Percentiles rank a stretch among this genome's conserved stretches.
Conservation (phyloP, 805 yeast genomes). For the Brettanomyces sp. region DNA sequence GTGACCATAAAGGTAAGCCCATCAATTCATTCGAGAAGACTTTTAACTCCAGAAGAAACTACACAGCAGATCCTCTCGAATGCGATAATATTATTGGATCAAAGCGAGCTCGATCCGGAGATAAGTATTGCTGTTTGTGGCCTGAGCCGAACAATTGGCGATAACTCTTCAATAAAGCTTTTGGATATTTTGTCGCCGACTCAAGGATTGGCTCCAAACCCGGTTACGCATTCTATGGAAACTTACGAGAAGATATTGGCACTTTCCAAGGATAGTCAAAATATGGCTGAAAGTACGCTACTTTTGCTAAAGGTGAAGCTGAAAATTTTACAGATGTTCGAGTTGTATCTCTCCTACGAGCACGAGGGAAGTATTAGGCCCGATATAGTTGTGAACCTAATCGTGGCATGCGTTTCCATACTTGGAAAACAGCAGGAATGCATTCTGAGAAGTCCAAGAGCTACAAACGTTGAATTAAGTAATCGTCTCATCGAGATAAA, state of each 20-base stretch:
- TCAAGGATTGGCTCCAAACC: conserved; percentile 8
- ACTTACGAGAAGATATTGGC: conserved; percentile 9
- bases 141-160: conserved; percentile 44
- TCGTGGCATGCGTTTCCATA: conserved; percentile 32
- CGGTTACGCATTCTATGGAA: conserved; percentile 22
- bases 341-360: conserved; percentile 26
- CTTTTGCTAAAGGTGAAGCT: conserved; percentile 35
- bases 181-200: conserved; percentile 34
- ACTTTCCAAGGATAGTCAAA: conserved; percentile 8
- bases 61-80: conserved; percentile 9
- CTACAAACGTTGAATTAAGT: conserved; percentile 28
- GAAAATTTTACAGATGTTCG: conserved; percentile 40
- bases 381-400: conserved; percentile 23
- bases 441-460: conserved; percentile 35
- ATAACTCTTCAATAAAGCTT: conserved; percentile 33
- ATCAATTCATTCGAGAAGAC: neutral
- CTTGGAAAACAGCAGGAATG: conserved; percentile 41
- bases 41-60: neutral
- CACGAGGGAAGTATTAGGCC: conserved; percentile 6
- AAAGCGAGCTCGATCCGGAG: conserved; percentile 25
- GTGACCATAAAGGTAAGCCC: conserved; percentile 7
- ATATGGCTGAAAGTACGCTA: conserved; percentile 29
- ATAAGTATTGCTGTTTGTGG: conserved; percentile 41
- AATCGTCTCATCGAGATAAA: conserved; percentile 31
- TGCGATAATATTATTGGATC: conserved; percentile 20